These are phyloP conservation scores for Debaryomyces coudertii DNA, from an alignment of 1,139 yeast species.

Conservation along the genomic window DNA sequence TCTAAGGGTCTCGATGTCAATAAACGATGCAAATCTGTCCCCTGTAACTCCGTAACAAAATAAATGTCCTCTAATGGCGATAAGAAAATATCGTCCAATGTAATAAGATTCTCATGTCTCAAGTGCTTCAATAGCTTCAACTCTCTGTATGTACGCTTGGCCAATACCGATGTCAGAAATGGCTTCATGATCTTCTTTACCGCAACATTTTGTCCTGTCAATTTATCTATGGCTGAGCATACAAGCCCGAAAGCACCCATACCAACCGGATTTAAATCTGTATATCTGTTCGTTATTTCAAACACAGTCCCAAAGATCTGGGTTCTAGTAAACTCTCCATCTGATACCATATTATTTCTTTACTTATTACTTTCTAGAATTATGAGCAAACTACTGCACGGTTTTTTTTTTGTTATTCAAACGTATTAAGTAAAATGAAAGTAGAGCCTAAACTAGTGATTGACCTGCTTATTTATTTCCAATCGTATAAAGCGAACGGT, in stretches of 20 bases:
- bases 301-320: constrained; percentile 88
- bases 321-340: constrained; percentile 50
- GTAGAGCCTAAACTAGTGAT: not conserved
- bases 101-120: constrained; percentile 91
- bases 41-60: constrained; percentile 95
- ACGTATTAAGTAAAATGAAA: not conserved
- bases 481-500: not conserved
- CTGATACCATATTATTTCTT: constrained; percentile 34
- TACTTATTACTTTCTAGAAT: not conserved
- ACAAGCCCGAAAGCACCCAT: constrained; percentile 99
- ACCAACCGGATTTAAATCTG: constrained; percentile 94
- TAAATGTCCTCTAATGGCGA: constrained; percentile 96
- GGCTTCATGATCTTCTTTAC: constrained; percentile 98
- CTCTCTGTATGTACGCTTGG: constrained; percentile 95
- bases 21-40: constrained; percentile 91
- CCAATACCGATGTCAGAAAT: constrained; percentile 89
- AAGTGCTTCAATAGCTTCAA: constrained; percentile 89
- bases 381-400: not conserved
- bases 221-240: constrained; percentile 91
- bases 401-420: constrained; percentile 4
- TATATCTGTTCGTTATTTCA: constrained; percentile 89
- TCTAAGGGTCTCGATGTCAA: constrained; percentile 92
- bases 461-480: not conserved
- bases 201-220: constrained; percentile 92
- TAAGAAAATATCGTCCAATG: constrained; percentile 90